These are phyloP conservation scores for Elsinoe arachidis DNA, from an alignment of 2,329 filamentous ascomycete species.

Conservation along the genomic window DNA sequence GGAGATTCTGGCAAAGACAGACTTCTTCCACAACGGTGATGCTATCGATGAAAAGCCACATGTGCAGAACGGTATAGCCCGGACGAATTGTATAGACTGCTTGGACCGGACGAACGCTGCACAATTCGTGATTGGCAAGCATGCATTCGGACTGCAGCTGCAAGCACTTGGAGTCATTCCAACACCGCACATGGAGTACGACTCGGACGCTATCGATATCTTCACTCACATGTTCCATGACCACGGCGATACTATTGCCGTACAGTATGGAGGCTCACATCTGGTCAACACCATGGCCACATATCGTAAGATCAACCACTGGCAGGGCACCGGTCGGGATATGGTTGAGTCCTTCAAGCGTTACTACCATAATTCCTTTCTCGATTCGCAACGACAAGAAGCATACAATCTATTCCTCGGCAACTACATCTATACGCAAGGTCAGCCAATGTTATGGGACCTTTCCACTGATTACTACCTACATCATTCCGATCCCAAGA, in stretches of 20 bases:
- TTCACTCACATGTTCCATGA: slow-evolving; percentile 97
- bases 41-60: slow-evolving; percentile 54
- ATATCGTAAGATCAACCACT: slow-evolving; percentile 97
- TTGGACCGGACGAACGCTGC: slow-evolving; percentile 94
- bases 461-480: slow-evolving; percentile 91
- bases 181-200: slow-evolving; percentile 73
- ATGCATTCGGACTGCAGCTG: slow-evolving; percentile 83
- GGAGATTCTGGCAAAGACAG: slow-evolving; percentile 73
- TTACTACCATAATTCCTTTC: slow-evolving; percentile 97
- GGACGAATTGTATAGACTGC: slow-evolving; percentile 97
- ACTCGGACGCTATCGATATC: slow-evolving; percentile 89
- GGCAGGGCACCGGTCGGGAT: slow-evolving; percentile 93
- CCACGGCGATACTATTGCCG: slow-evolving; percentile 93
- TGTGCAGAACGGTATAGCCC: slow-evolving; percentile 83
- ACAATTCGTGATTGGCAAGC: slow-evolving; percentile 94
- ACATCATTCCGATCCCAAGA: slow-evolving; percentile 75
- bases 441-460: slow-evolving; percentile 95
- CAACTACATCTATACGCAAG: slow-evolving; percentile 82
- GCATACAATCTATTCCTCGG: slow-evolving; percentile 96
- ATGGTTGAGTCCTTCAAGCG: slow-evolving; percentile 99
- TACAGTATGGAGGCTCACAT: slow-evolving; percentile 95
- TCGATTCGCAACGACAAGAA: slow-evolving; percentile 95
- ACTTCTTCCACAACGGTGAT: slow-evolving; percentile 92
- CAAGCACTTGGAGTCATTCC: slow-evolving; percentile 83
- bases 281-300: slow-evolving; percentile 99